Conservation (phyloP, 345 rosid genomes). For the Atalantia buxifolia region DNA sequence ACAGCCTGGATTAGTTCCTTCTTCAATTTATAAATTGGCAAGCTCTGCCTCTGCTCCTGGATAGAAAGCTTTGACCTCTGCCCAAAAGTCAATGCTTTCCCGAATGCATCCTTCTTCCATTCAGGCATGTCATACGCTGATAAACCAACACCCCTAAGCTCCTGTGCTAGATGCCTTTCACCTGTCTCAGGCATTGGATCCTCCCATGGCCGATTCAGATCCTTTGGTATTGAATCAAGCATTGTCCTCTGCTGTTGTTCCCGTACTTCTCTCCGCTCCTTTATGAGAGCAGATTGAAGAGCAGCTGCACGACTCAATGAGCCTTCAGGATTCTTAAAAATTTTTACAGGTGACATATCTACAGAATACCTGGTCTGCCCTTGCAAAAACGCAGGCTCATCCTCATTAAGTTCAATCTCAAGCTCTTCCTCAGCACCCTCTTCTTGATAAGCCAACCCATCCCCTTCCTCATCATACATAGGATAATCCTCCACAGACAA, state of each 20-base stretch:
- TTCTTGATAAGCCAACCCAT: slow-evolving; percentile 74
- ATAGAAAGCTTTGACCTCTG: slow-evolving; percentile 84
- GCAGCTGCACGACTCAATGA: slow-evolving; percentile 93
- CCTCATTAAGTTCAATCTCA: slow-evolving; percentile 90
- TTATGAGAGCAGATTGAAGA: slow-evolving; percentile 84
- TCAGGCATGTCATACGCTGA: slow-evolving; percentile 91
- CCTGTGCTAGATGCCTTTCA: slow-evolving; percentile 91
- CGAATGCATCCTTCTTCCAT: slow-evolving; percentile 94
- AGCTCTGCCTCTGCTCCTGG: slow-evolving; percentile 85
- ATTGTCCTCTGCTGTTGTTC: slow-evolving; percentile 87
- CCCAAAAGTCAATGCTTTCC: slow-evolving; percentile 73
- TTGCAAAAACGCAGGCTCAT: slow-evolving; percentile 78
- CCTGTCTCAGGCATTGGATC: slow-evolving; percentile 93
- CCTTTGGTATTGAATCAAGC: slow-evolving; percentile 94
- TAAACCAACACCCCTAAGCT: slow-evolving; percentile 83
- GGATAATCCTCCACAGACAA: slow-evolving; percentile 59
- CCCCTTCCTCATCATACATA: slow-evolving; percentile 79
- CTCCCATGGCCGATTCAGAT: slow-evolving; percentile 98
- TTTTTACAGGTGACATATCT: slow-evolving; percentile 89
- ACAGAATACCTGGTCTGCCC: slow-evolving; percentile 71
- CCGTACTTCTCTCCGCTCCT: slow-evolving; percentile 77
- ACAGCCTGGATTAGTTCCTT: slow-evolving; percentile 84
- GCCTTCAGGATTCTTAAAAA: slow-evolving; percentile 90
- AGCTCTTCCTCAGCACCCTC: slow-evolving; percentile 92
- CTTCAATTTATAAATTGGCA: slow-evolving; percentile 87